Percentiles rank a stretch among this genome's conserved stretches.
Conservation (phyloP, 1,284 basidiomycete species). For the Mycena sp. region DNA sequence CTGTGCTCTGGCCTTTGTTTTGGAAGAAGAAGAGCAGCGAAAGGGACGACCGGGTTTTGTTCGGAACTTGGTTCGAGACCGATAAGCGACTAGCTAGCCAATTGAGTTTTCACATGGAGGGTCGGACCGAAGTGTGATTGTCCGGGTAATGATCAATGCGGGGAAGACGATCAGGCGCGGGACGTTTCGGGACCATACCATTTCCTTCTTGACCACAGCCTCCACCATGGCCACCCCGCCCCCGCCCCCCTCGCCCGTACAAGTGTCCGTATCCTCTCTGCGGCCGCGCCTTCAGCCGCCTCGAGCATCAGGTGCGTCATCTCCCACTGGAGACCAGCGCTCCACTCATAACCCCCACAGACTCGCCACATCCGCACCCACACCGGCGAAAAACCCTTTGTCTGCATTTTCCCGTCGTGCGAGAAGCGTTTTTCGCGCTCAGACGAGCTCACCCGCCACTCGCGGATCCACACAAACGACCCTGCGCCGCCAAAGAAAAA, state of each 20-base stretch:
- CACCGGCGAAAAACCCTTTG: constrained; percentile 97
- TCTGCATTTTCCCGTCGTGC: constrained; percentile 93
- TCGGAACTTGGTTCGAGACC: no score
- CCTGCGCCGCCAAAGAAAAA: constrained; percentile 67
- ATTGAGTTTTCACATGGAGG: no score
- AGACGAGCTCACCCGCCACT: constrained; percentile 96
- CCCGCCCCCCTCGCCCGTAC: constrained; percentile 87
- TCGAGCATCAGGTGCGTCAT: constrained; percentile 86
- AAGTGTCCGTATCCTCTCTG: constrained; percentile 95
- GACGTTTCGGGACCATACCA: not conserved
- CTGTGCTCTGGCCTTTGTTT: no score
- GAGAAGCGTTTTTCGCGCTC: constrained; percentile 98
- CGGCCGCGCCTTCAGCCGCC: constrained; percentile 88
- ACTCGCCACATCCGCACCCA: constrained; percentile 98
- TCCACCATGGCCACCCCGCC: constrained; percentile 57
- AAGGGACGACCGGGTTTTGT: no score
- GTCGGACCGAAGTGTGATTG: constrained; percentile 3
- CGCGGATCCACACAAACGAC: constrained; percentile 88
- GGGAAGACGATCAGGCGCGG: constrained; percentile 16
- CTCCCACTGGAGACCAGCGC: constrained; percentile 35
- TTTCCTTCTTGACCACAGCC: constrained; percentile 9
- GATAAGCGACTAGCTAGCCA: no score
- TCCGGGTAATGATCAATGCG: constrained; percentile 19
- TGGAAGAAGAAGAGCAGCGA: no score
- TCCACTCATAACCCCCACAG: constrained; percentile 53